Evolutionary conservation across 139 green algal species (phyloP).

Genomic region (Closterium sp.): DNA sequence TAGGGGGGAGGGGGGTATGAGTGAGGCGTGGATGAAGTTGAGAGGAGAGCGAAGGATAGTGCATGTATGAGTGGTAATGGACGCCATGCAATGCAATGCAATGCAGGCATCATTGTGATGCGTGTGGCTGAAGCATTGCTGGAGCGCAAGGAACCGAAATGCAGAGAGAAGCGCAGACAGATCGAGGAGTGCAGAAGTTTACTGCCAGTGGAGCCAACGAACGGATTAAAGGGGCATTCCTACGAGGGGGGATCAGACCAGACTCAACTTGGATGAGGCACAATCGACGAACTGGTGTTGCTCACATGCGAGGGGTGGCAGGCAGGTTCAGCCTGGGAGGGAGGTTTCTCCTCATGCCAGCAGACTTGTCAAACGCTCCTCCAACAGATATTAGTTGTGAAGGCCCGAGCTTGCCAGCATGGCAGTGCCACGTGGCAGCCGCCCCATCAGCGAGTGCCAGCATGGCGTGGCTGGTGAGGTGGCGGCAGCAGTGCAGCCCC

Average conservation of each 20-base stretch:
- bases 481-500: slow-evolving; percentile 52
- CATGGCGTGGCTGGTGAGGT: slow-evolving; percentile 48
- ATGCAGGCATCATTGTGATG: not conserved
- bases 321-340: not conserved
- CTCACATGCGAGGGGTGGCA: not conserved
- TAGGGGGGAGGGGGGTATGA: not conserved
- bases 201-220: no score
- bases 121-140: not conserved
- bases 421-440: not conserved
- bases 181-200: no score
- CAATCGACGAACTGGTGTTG: not conserved
- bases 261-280: no score
- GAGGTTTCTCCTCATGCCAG: not conserved
- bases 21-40: not conserved
- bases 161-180: not conserved
- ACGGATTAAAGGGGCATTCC: no score
- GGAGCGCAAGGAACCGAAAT: not conserved
- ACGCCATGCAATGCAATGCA: not conserved
- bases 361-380: not conserved
- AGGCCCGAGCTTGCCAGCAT: not conserved
- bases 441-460: slow-evolving; percentile 19
- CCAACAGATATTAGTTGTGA: not conserved
- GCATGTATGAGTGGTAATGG: not conserved
- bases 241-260: no score
- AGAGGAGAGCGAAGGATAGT: not conserved